phyloP scores from a whole-genome alignment of 495 filamentous ascomycete species.

The Mytilinidion resinicola region DNA sequence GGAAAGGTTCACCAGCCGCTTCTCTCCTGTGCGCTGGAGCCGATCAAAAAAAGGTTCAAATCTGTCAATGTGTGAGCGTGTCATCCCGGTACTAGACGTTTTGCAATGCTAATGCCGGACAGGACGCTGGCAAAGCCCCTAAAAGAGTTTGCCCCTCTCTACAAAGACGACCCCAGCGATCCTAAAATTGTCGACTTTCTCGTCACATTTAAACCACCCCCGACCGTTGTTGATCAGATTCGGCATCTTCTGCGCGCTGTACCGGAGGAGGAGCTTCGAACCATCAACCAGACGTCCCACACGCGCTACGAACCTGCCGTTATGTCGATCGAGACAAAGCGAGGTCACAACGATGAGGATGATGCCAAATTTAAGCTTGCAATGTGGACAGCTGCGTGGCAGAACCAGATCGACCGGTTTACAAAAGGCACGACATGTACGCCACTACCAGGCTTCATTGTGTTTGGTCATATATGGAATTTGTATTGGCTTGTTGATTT shows the following conservation, averaged over 20 bases:
- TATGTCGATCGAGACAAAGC: conserved; percentile 7
- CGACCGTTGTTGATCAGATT: neutral
- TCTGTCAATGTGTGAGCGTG: conserved; percentile 3
- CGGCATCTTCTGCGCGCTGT: conserved; percentile 2
- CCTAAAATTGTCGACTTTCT: conserved; percentile 6
- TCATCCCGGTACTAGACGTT: neutral
- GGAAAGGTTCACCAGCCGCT: too few species aligned
- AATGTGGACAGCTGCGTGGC: conserved; percentile 7
- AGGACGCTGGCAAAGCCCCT: neutral
- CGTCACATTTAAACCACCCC: neutral
- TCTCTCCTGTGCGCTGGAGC: conserved; percentile 4
- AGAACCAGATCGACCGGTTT: conserved; percentile 3
- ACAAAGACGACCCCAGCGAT: conserved; percentile 9
- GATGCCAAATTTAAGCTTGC: conserved; percentile 6
- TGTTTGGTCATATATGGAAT: conserved; percentile 2
- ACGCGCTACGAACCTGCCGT: conserved; percentile 2
- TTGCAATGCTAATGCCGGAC: neutral
- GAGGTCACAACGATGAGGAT: conserved; percentile 6
- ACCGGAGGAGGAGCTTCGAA: neutral
- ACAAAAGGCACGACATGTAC: neutral
- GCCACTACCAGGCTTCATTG: conserved; percentile 7
- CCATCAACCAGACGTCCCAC: conserved; percentile 11
- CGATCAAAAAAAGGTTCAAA: conserved; percentile 5
- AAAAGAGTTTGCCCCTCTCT: conserved; percentile 6
- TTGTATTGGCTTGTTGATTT: too few species aligned